Base-by-base conservation (phyloP, 305 asterid species). In the Solanum hybrid region DNA sequence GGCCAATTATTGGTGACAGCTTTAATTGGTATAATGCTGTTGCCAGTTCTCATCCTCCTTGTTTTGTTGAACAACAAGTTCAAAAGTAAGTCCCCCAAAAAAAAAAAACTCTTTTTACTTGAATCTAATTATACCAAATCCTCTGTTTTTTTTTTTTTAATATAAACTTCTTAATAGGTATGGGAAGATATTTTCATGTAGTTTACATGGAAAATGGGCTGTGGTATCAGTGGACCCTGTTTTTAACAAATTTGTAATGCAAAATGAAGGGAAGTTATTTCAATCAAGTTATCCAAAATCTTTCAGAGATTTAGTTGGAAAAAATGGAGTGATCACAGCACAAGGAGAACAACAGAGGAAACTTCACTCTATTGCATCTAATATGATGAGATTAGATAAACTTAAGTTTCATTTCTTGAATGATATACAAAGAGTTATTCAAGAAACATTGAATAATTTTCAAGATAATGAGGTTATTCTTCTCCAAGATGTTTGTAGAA, bases 201-300 rank as follows among this genome's bases (percentile, higher is more conserved):
- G 93, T 81, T 91, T 97, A 84, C 94, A 96, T 81, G 99, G 99
- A 0, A 95, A 92, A 90, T 78, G 96, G 95, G 97, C 98, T 24
- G 96, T 97, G 72, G 98, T 96, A 38, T 96, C 99, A 12, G 98
- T 96, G 31, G 98, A 97, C 89, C 98, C 98, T 4, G 90, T 90
- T 9, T 97, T 97, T 93, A 97, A 97, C 92, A 91, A 94, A 56
- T 97, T 97, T 46, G 96, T 95, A 88, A 96, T 96, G 99, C 98
- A 93, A 88, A 96, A 95, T 60, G 98, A 97, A 91, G 98, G 99
- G 20, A 94, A 86, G 31, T 85, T 95, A 16, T 97, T 97, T 90
- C 95, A 95, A 89, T 97, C 99, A 26, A 95, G 98, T 90, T 97
- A 97, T 91, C 99, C 99, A 0, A 96, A 95, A 90, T 96, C 99